These are phyloP conservation scores for Cystobasidiopsis lactophilus DNA, from an alignment of 768 basidiomycete genomes.

Conservation along the genomic window DNA sequence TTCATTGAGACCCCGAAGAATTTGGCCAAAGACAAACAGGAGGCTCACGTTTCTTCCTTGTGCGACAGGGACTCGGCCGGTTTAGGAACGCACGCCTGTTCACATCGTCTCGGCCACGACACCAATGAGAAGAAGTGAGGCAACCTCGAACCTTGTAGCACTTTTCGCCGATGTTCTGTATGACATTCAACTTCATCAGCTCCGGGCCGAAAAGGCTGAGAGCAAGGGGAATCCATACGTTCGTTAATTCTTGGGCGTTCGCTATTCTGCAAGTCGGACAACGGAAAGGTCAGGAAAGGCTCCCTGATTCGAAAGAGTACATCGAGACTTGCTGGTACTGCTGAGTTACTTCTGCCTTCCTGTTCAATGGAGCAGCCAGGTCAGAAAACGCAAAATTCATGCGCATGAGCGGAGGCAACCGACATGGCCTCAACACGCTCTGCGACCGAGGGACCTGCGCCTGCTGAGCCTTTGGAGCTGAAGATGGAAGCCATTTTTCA, in stretches of 20 bases:
- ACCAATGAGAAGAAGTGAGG: background rate
- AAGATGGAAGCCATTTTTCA: too few species aligned
- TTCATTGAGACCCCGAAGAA: background rate
- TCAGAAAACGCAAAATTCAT: too few species aligned
- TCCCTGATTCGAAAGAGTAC: too few species aligned
- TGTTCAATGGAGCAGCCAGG: too few species aligned
- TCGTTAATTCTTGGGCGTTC: slow-evolving; percentile 8
- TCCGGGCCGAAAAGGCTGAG: background rate
- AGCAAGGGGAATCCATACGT: background rate
- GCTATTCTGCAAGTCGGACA: too few species aligned
- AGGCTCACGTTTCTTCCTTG: slow-evolving; percentile 7
- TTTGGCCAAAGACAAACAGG: background rate
- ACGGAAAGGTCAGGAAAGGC: too few species aligned
- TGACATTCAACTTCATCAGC: background rate
- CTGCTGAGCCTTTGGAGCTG: too few species aligned
- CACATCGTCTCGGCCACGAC: background rate
- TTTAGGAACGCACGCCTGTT: slow-evolving; percentile 1
- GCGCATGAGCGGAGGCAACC: too few species aligned
- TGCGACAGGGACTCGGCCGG: background rate
- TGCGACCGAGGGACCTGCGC: too few species aligned
- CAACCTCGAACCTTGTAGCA: slow-evolving; percentile 6
- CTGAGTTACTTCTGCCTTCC: too few species aligned
- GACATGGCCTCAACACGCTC: too few species aligned
- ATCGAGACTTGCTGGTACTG: too few species aligned
- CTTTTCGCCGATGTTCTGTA: slow-evolving; percentile 7